Conservation (phyloP, 768 basidiomycete genomes). For the Hypholoma fasciculare region DNA sequence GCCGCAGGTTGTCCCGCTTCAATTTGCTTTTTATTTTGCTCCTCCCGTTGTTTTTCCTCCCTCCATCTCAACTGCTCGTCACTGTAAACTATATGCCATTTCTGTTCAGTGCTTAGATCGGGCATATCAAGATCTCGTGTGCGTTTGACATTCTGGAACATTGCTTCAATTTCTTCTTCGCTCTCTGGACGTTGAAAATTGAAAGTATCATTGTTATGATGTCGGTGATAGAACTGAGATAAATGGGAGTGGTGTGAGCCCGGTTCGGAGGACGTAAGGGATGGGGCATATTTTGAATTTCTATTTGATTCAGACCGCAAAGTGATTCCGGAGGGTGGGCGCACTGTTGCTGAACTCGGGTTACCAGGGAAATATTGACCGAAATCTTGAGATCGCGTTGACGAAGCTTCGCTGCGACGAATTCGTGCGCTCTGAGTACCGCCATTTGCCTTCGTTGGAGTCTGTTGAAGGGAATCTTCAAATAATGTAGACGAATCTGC, state of each 20-base stretch:
- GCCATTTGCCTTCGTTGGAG: conserved; percentile 10
- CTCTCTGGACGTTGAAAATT: conserved; percentile 74
- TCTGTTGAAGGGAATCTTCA: conserved; percentile 47
- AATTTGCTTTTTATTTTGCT: conserved; percentile 57
- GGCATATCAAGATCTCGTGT: conserved; percentile 68
- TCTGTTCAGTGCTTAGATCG: conserved; percentile 72
- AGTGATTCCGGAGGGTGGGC: conserved; percentile 53
- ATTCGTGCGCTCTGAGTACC: conserved; percentile 37
- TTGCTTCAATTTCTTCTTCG: conserved; percentile 73
- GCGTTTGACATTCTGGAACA: conserved; percentile 78
- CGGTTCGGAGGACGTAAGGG: conserved; percentile 48
- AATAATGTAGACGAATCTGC: conserved; percentile 61
- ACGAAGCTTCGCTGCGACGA: conserved; percentile 57
- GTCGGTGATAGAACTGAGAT: conserved; percentile 55
- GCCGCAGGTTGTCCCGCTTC: conserved; percentile 56
- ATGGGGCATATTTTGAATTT: conserved; percentile 62
- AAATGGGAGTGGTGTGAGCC: conserved; percentile 44
- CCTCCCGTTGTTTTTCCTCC: conserved; percentile 65
- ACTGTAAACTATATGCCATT: conserved; percentile 89
- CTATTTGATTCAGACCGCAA: conserved; percentile 59
- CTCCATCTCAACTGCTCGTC: conserved; percentile 81
- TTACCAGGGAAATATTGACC: conserved; percentile 38
- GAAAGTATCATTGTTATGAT: conserved; percentile 57
- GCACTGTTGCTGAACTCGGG: conserved; percentile 37
- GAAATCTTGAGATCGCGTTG: conserved; percentile 59